Evolutionary conservation across 2,329 filamentous ascomycete genomes (phyloP), one percentile per base, ranked within the genome.

Genomic region (Aspergillus sp.): DNA sequence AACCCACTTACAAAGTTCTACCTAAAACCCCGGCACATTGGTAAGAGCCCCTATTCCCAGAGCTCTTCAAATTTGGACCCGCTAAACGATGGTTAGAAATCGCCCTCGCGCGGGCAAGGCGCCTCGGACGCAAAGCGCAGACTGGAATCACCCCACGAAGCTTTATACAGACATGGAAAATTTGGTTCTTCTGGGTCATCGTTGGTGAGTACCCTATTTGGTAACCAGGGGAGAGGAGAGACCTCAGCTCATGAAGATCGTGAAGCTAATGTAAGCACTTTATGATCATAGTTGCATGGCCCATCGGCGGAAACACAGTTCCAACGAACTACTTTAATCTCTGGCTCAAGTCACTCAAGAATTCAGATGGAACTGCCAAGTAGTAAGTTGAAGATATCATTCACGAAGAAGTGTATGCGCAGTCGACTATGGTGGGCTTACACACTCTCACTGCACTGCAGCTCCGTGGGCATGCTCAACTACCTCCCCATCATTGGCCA

Each of bases 331-430:
- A 59, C 43, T 59, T 59, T 41, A 59, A 59, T 23, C 57, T 59
- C 25, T 59, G 57, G 57, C 48, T 59, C 17, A 59, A 59, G 41
- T 59, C 57, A 8, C 38, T 59, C 34, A 59, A 53, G 13, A 59
- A 59, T 25, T 17, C 49, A 2, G 49, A 59, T 7, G 57, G 57
- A 9, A 34, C 57, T 2, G 23, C 17, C 34, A 41, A 41, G 34
- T 41, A 41, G 34, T 41, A 41, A 41, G 34, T 41, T 15, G 13
- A 41, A 15, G 34, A 13, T 4, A 28, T 4, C 1, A 28, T 28
- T 28, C 1, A 2, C 2, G 25, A 28, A 28, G 25, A 28, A 28
- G 3, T 28, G 6, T 19, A 19, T 19, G 19, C 19, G 19, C 19
- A 19, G 2, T 19, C 19, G 19, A 19, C 19, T 7, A 38, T 7